Base-by-base conservation (phyloP, 164 flowering plant genomes). In the Warburgia ugandensis region DNA sequence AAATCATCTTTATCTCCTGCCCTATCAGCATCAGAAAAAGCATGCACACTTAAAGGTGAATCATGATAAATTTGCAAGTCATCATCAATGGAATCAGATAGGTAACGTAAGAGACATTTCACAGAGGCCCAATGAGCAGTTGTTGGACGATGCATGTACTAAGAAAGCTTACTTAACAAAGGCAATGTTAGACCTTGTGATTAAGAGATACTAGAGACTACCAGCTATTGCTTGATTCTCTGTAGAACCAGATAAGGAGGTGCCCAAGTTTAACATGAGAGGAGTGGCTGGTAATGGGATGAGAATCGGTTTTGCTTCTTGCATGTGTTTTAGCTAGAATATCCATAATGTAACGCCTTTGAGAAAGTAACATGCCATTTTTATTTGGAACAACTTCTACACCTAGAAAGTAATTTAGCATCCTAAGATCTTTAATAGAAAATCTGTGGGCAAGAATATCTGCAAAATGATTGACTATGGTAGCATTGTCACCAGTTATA, bases 101-200 rank as follows among this genome's bases (percentile, higher is more conserved):
- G 27, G 19, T 56, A 46, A 2, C 52, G 27, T 13, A 56, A 29
- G 1, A 56, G 26, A 0, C 45, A 26, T 36, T 46, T 45, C 16
- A 56, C 45, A 16, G 8, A 11, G 1, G 4, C 4, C 44, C 45
- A 56, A 25, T 56, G 60, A 10, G 5, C 17, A 5, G 26, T 16
- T 4, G 52, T 46, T 5, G 60, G 60, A 11, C 26, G 1, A 37
- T 56, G 60, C 60, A 56, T 56, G 42, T 8, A 56, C 17, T 56
- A 36, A 1, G 20, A 46, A 0, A 56, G n/a, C 9, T 45, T 23
- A 22, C 46, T 55, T 6, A 55, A 44, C 21, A 35, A 55, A 45
- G 4, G 50, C 51, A 37, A 55, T n/a, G 17, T 55, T 43, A 2
- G 8, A 33, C 6, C 59, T 6, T 20, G 51, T 45, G 11, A 45